Conservation (phyloP, 2,329 filamentous ascomycete species). For the Geosmithia putterillii region DNA sequence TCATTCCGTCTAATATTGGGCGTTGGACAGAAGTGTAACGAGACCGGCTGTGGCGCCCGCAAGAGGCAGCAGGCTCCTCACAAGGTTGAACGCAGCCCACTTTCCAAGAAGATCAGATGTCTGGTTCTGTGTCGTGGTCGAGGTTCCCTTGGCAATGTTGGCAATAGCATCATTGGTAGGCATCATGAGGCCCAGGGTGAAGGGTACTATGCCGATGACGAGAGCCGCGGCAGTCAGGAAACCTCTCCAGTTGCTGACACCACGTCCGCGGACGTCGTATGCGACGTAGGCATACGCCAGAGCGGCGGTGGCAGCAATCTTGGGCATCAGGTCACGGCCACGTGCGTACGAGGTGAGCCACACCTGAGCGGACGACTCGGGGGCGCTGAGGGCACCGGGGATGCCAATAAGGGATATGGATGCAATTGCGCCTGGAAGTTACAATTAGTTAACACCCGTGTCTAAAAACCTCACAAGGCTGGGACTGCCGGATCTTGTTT, state of each 20-base stretch:
- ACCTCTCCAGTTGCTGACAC: slow-evolving; percentile 16
- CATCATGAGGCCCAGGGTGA: slow-evolving; percentile 22
- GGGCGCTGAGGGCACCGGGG: slow-evolving; percentile 15
- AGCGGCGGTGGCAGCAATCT: slow-evolving; percentile 17
- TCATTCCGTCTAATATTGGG: neutral
- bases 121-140: slow-evolving; percentile 6
- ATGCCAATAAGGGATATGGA: slow-evolving; percentile 21
- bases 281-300: slow-evolving; percentile 21
- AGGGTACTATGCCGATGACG: slow-evolving; percentile 25
- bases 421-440: slow-evolving; percentile 22
- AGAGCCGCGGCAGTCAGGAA: slow-evolving; percentile 17
- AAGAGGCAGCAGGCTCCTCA: slow-evolving; percentile 17
- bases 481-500: too few relatives aligned
- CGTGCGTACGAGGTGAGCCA: slow-evolving; percentile 24
- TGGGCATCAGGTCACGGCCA: slow-evolving; percentile 24
- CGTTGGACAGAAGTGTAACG: slow-evolving; percentile 6
- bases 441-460: too few relatives aligned
- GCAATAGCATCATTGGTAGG: slow-evolving; percentile 21
- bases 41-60: slow-evolving; percentile 13
- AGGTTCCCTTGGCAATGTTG: slow-evolving; percentile 9
- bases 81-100: slow-evolving; percentile 16
- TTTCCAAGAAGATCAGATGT: slow-evolving; percentile 7
- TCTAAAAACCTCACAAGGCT: too few relatives aligned
- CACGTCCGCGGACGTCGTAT: slow-evolving; percentile 15
- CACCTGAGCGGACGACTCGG: slow-evolving; percentile 15